These are phyloP conservation scores for Hyaloscypha bicolor DNA, from an alignment of 495 filamentous ascomycete species.

Conservation along the genomic window DNA sequence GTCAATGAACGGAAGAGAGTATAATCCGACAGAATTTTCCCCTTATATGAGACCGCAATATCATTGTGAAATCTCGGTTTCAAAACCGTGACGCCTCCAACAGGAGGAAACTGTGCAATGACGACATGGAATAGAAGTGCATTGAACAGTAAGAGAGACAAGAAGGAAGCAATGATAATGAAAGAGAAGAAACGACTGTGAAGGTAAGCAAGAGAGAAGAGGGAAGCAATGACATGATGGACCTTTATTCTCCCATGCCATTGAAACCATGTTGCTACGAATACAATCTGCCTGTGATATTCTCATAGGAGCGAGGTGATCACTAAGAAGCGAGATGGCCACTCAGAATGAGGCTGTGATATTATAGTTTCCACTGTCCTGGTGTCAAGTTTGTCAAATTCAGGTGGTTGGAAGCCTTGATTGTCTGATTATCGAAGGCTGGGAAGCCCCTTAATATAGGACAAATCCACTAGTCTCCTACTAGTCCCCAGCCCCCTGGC, in stretches of 20 bases:
- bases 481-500: no score
- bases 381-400: no score
- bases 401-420: no score
- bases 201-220: neutral
- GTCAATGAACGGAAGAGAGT: neutral
- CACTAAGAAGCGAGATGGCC: neutral
- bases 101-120: no score
- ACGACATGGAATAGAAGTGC: no score
- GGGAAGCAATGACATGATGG: neutral
- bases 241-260: neutral
- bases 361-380: neutral
- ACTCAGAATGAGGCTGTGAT: neutral
- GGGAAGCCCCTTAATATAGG: no score
- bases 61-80: constrained; percentile 58
- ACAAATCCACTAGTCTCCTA: no score
- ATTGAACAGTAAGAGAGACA: neutral
- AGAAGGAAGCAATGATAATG: neutral
- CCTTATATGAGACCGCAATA: constrained; percentile 63
- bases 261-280: neutral
- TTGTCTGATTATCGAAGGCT: no score
- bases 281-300: neutral
- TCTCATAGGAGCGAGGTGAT: neutral
- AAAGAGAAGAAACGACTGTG: neutral
- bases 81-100: constrained; percentile 48
- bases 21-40: constrained; percentile 36